Conservation (phyloP, 495 filamentous ascomycete species). For the Hypoxylon crocopeplum region DNA sequence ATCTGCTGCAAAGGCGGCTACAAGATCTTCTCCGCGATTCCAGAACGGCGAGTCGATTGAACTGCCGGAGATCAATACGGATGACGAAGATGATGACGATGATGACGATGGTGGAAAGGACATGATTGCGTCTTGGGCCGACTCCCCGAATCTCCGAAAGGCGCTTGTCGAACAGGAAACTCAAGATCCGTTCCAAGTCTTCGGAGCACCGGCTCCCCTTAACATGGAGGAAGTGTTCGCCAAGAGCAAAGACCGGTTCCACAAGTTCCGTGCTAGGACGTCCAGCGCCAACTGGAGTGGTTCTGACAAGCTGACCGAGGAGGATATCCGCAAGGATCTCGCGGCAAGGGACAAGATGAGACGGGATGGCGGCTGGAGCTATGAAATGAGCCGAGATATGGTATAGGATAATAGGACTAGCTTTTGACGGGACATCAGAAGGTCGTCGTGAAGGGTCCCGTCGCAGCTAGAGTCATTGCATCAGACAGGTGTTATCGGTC, state of each 20-base stretch:
- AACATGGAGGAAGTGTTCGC: conserved; percentile 96
- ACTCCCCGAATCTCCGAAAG: conserved; percentile 76
- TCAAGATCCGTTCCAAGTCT: conserved; percentile 84
- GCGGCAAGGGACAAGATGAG: conserved; percentile 81
- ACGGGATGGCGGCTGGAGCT: conserved; percentile 86
- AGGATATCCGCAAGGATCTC: conserved; percentile 81
- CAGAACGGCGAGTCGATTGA: conserved; percentile 81
- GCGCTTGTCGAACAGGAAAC: conserved; percentile 78
- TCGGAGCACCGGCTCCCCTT: conserved; percentile 84
- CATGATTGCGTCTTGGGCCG: conserved; percentile 78
- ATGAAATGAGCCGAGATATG: conserved; percentile 58
- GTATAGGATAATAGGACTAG: conserved; percentile 24
- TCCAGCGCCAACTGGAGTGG: conserved; percentile 94
- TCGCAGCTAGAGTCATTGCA: conserved; percentile 17
- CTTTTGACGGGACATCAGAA: too few species aligned
- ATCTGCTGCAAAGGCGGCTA: conserved; percentile 58
- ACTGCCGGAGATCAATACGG: conserved; percentile 87
- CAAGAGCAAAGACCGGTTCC: conserved; percentile 76
- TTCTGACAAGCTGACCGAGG: conserved; percentile 86
- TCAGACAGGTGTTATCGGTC: conserved; percentile 31
- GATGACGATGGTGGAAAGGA: conserved; percentile 63
- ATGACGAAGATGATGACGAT: conserved; percentile 83
- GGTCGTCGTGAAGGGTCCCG: neutral
- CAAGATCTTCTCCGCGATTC: conserved; percentile 77
- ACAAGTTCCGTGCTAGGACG: conserved; percentile 85